Evolutionary conservation across 2,329 filamentous ascomycete genomes (phyloP), one percentile per base, ranked within the genome.

Genomic region (Botrytis elliptica): DNA sequence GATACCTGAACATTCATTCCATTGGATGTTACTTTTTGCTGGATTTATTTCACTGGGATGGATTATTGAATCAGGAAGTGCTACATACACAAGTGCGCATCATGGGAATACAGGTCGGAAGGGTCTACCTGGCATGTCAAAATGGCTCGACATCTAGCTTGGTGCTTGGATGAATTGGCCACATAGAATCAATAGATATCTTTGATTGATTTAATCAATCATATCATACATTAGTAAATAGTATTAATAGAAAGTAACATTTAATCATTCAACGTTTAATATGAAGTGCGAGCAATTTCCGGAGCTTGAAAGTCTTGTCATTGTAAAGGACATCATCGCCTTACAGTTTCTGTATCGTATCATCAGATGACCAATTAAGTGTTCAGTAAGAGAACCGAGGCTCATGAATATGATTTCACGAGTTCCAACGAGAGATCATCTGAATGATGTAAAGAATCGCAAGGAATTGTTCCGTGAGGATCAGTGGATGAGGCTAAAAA

Each of bases 1-100:
- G 70, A 72, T 72, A 72, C 62, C 70, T 68, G 38, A 59, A 57
- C 38, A 29, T 72, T 55, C 49, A 69, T 42, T 29, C 49, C 14
- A n/a, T 67, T 38, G 46, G 8, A 66, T 67, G 62, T 67, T 59
- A n/a, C 38, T 67, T 72, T 55, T 46, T 72, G 33, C 46, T 44
- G 42, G 62, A 33, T 9, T 59, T 12, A 59, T 67, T 71, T 67
- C n/a, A 16, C 38, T 12, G 49, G 46, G 62, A 42, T 20, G 62
- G 40, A 14, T 29, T 18, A 46, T 52, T 59, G 70, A 44, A 25
- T n/a, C 42, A 20, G 46, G 52, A 57, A 67, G 38, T 49, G 62
- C 38, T 57, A 36, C 29, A 4, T n/a, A 38, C 36, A 62, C 18
- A 44, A 40, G 16, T 46, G 18, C 25, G 68, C 22, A n/a, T 57